Percentiles rank a stretch among this genome's conserved stretches.
These are phyloP conservation scores for Citrus glauca DNA, from an alignment of 345 rosid genomes.

Conservation along the genomic window DNA sequence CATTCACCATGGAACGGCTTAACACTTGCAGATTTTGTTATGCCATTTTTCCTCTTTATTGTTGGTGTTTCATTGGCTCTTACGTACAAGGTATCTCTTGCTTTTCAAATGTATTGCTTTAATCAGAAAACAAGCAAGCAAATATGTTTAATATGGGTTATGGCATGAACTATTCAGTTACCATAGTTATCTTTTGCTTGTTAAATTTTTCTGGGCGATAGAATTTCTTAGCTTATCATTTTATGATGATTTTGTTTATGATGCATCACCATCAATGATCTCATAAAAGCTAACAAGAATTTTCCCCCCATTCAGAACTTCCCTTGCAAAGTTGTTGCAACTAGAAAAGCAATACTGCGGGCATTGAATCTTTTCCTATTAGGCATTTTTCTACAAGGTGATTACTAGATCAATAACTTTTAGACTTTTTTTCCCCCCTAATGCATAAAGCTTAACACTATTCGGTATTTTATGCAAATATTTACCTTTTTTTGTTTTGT, in stretches of 20 bases:
- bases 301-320: slow-evolving; percentile 37
- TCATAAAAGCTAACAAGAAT: background rate
- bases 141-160: background rate
- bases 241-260: background rate
- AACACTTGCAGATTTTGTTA: slow-evolving; percentile 84
- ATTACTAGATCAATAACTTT: background rate
- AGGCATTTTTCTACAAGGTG: slow-evolving; percentile 88
- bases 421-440: background rate
- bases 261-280: background rate
- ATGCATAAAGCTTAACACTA: background rate
- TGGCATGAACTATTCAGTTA: background rate
- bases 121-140: background rate
- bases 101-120: background rate
- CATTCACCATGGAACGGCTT: slow-evolving; percentile 94
- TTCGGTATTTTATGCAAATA: background rate
- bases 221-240: background rate
- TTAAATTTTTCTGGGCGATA: background rate
- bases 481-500: no score
- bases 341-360: slow-evolving; percentile 61
- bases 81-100: slow-evolving; percentile 59
- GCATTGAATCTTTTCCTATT: slow-evolving; percentile 51
- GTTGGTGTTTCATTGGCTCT: slow-evolving; percentile 83
- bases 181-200: background rate
- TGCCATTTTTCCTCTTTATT: slow-evolving; percentile 91
- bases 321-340: slow-evolving; percentile 49